Base-by-base conservation (phyloP, 2,329 filamentous ascomycete genomes). In the Emericellopsis atlantica region DNA sequence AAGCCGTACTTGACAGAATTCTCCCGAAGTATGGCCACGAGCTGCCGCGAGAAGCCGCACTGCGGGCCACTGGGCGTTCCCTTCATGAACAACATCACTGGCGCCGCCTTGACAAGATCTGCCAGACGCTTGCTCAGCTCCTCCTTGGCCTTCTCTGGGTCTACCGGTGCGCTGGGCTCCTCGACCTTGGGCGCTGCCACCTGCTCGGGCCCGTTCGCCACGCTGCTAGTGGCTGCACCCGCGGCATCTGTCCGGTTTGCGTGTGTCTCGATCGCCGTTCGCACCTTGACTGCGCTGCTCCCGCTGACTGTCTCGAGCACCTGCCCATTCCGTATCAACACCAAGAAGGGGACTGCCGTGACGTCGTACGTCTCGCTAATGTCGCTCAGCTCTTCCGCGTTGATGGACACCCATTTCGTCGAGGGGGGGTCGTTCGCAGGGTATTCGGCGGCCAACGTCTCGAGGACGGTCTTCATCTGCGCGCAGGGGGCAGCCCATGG, bases 61-160 rank as follows among this genome's bases (percentile, higher is more conserved):
- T 94, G 84, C 1, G 88, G 88, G 26, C 78, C 74, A 48, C 80
- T 85, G 0, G 88, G 88, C 3, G 86, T 93, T n/a, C 88, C 89
- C 67, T 95, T 95, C 87, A 95, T 95, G 64, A 98, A 98, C 23
- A 98, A 70, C 92, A 98, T 98, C 26, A 98, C 89, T 0, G 89
- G 87, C 26, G 92, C 90, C 5, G 92, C 92, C 67, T 90, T 94
- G 49, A 96, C 90, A 31, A 98, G 72, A 51, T 93, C 84, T 16
- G 65, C 74, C 32, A 98, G 69, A 26, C 90, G 74, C 59, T 83
- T 80, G 61, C 87, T 80, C 41, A 98, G 67, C 49, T 93, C 88
- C 59, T 95, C 86, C 65, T 90, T 90, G 39, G 74, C 72, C 60
- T 79, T 72, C 42, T 65, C 71, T 7, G 66, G 69, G 44, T 77